A percentile compares a stretch with the other conserved stretches of the same genome.
Evolutionary conservation across 2,329 filamentous ascomycete genomes (phyloP).

Genomic region (Scytalidium lignicola): DNA sequence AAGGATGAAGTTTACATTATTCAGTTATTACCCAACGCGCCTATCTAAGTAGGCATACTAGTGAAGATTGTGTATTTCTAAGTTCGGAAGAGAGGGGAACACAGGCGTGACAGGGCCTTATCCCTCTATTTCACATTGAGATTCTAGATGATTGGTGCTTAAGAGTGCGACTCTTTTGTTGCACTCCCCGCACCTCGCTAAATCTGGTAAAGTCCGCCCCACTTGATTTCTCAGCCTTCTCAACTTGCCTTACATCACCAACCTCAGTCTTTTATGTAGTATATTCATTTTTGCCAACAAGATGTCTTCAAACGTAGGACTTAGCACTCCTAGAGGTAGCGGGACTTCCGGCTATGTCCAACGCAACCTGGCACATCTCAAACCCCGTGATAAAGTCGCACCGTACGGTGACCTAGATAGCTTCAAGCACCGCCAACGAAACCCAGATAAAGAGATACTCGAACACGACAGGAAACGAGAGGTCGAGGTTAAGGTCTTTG

Average conservation of each 20-base stretch:
- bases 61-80: too few relatives aligned
- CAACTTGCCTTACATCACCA: not conserved
- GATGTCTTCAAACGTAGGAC: slow-evolving; percentile 97
- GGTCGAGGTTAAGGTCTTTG: slow-evolving; percentile 90
- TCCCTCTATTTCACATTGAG: too few relatives aligned
- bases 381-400: slow-evolving; percentile 62
- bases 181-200: not conserved
- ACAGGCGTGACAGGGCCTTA: too few relatives aligned
- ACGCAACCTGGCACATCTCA: slow-evolving; percentile 85
- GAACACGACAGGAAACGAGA: slow-evolving; percentile 90
- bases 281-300: not conserved
- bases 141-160: too few relatives aligned
- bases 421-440: slow-evolving; percentile 69
- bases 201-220: not conserved
- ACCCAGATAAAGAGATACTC: slow-evolving; percentile 87
- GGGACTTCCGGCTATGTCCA: slow-evolving; percentile 98
- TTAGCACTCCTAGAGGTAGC: slow-evolving; percentile 87
- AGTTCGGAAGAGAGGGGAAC: too few relatives aligned
- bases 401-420: slow-evolving; percentile 68
- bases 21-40: too few relatives aligned
- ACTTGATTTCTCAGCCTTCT: not conserved
- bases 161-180: too few relatives aligned
- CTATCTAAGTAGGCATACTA: too few relatives aligned
- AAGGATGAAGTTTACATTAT: too few relatives aligned
- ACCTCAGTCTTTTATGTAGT: not conserved